These are phyloP conservation scores for Eucalyptus caleyi DNA, from an alignment of 345 rosid species.

Conservation along the genomic window DNA sequence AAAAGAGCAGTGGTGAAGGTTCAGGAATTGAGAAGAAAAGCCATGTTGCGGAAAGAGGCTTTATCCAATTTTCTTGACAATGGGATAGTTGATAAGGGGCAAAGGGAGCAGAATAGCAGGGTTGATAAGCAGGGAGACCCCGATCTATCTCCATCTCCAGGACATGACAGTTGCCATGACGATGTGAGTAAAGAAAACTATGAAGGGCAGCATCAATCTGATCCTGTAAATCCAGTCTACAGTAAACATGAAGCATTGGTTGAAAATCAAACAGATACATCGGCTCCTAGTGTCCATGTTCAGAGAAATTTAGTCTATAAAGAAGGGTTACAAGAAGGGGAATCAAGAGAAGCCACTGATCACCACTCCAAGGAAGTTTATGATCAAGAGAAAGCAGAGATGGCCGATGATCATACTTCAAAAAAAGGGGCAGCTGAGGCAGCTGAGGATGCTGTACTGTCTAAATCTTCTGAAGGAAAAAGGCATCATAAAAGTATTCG, in stretches of 20 bases:
- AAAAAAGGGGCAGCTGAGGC: background rate
- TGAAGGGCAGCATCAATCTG: background rate
- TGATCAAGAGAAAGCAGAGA: background rate
- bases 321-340: background rate
- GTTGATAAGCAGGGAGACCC: background rate
- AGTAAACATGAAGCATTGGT: background rate
- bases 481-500: background rate
- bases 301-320: background rate
- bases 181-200: background rate
- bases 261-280: background rate
- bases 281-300: background rate
- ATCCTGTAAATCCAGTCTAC: background rate
- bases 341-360: background rate
- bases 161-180: background rate
- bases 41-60: conserved; percentile 6
- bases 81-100: background rate
- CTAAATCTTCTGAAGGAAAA: background rate
- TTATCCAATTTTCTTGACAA: conserved; percentile 9
- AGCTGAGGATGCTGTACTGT: background rate
- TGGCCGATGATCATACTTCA: background rate
- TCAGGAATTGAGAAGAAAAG: conserved; percentile 11
- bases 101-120: background rate
- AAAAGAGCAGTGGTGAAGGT: conserved; percentile 13
- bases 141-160: background rate
- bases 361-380: background rate